Evolutionary conservation across 371 early-diverging fungal species (phyloP).

Genomic region (Umbelopsis sp.): DNA sequence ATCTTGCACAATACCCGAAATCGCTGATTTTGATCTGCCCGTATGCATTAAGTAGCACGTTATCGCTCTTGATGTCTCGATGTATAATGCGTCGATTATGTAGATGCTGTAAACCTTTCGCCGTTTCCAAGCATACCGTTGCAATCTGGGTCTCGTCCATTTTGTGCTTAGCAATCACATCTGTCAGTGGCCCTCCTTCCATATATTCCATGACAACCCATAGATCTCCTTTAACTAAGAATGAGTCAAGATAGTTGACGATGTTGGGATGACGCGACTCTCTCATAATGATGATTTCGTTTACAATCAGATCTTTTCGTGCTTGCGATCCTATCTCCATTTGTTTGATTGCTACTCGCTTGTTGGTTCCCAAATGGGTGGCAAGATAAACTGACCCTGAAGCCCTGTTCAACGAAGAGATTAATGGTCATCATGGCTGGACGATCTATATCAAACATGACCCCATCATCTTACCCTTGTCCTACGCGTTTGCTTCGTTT

Average conservation of each 20-base stretch:
- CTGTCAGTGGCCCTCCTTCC: constrained; percentile 97
- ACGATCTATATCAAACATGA: background rate
- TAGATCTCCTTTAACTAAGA: constrained; percentile 84
- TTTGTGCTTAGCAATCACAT: constrained; percentile 91
- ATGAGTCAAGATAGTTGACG: constrained; percentile 93
- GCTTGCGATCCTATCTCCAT: constrained; percentile 95
- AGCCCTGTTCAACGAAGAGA: constrained; percentile 59
- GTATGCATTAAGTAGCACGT: constrained; percentile 82
- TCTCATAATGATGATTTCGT: constrained; percentile 97
- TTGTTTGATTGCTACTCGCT: constrained; percentile 95
- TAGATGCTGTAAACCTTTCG: constrained; percentile 89
- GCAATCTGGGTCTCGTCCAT: constrained; percentile 93
- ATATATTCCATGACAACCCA: constrained; percentile 99
- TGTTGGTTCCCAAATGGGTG: constrained; percentile 61
- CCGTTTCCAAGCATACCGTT: constrained; percentile 85
- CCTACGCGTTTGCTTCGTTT: constrained; percentile 92
- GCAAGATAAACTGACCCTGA: constrained; percentile 96
- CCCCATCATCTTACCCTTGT: constrained; percentile 75
- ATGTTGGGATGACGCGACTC: constrained; percentile 95
- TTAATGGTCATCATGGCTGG: background rate
- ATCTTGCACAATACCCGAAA: constrained; percentile 96
- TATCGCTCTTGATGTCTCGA: constrained; percentile 97
- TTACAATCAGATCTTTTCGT: constrained; percentile 93
- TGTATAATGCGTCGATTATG: constrained; percentile 92
- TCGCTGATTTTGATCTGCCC: constrained; percentile 91